Evolutionary conservation across 805 yeast genomes (phyloP), one percentile per base, ranked within the genome.

Genomic region (Blastobotrys terrestris): DNA sequence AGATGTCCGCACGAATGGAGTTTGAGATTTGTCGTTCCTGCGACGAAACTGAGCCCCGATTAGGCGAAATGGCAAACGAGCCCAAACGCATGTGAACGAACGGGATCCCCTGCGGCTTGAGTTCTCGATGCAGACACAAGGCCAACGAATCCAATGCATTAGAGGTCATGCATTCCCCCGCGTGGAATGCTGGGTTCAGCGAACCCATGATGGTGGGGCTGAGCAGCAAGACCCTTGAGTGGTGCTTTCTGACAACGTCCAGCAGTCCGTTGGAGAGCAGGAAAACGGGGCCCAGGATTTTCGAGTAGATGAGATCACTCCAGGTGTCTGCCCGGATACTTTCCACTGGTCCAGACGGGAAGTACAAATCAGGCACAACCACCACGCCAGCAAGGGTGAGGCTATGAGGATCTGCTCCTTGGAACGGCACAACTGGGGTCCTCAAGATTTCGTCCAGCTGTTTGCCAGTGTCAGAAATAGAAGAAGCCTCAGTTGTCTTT

Each of bases 341-440:
- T 58, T 84, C 88, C 18, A 83, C 70, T 0, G 88, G 87, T 0
- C 89, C 90, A 2, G 80, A 67, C 2, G 87, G 86, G 67, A 79
- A 83, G 60, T 75, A 79, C 53, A 83, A 74, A 59, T 81, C 86
- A 0, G 96, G 95, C 2, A 87, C 71, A 43, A 87, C 72, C 6
- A 89, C 67, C 15, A 85, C 81, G 1, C 87, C 87, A n/a, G 77
- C 76, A 18, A 88, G 73, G 48, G 73, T 70, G 56, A 85, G 76
- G 43, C 65, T 70, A 59, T 80, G 85, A 11, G 84, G 75, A 14
- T 70, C 67, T 0, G 84, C 83, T 4, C 82, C 82, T 6, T 76
- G 72, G 60, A 84, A 80, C 2, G 88, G 83, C 3, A 75, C 67
- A 41, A 79, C 84, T 7, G 82, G 83, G 2, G 77, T 67, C 39